Evolutionary conservation across 495 filamentous ascomycete species (phyloP).

Genomic region (Annulohypoxylon maeteangense): DNA sequence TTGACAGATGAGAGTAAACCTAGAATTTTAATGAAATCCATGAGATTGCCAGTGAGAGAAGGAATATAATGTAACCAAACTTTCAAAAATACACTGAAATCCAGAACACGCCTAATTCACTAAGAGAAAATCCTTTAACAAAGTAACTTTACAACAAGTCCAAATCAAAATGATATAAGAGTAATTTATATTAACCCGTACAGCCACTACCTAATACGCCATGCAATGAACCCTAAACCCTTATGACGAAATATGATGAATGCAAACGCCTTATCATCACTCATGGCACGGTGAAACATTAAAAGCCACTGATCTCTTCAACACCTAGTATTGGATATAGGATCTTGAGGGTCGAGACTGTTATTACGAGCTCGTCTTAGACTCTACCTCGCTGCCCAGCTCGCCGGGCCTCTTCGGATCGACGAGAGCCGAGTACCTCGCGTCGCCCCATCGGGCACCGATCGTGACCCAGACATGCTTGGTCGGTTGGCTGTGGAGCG

Average conservation of each 20-base stretch:
- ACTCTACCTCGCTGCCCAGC: slow-evolving; percentile 60
- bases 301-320: neutral
- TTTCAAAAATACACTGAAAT: too few species aligned
- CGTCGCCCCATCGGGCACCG: slow-evolving; percentile 79
- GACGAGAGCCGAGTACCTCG: slow-evolving; percentile 59
- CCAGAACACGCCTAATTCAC: too few species aligned
- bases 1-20: neutral
- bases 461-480: slow-evolving; percentile 89
- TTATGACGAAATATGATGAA: slow-evolving; percentile 26
- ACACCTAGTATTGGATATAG: neutral
- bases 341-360: neutral
- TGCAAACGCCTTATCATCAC: slow-evolving; percentile 37
- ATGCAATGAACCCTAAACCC: slow-evolving; percentile 34
- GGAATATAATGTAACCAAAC: neutral
- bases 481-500: slow-evolving; percentile 63
- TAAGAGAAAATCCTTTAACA: neutral
- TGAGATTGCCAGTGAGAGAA: neutral
- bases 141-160: neutral
- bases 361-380: slow-evolving; percentile 21
- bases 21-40: neutral
- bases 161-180: slow-evolving; percentile 8
- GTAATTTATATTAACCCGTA: slow-evolving; percentile 25
- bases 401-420: slow-evolving; percentile 61
- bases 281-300: slow-evolving; percentile 23
- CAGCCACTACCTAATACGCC: slow-evolving; percentile 32